Evolutionary conservation across 164 flowering plant species (phyloP).

Genomic region (Santalum album): DNA sequence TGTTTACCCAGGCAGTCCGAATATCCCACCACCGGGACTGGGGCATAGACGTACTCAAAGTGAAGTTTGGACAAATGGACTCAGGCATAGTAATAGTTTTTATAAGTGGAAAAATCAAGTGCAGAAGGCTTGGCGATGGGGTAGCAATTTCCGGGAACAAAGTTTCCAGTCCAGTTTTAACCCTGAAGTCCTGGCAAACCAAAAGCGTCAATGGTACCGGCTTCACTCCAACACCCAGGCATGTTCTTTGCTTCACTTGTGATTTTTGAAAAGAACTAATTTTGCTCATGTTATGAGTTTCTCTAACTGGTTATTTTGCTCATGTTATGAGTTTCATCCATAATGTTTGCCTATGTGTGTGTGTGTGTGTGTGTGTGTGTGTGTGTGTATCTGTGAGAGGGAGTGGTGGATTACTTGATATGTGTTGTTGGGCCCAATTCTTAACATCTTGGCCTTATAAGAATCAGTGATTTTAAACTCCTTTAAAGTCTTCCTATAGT

Average conservation of each 20-base stretch:
- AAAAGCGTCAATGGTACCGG: constrained; percentile 92
- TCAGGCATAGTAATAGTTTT: constrained; percentile 40
- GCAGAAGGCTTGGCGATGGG: constrained; percentile 78
- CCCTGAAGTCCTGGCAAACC: constrained; percentile 85
- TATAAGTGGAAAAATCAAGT: constrained; percentile 58
- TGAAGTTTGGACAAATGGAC: constrained; percentile 25
- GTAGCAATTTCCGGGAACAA: constrained; percentile 27
- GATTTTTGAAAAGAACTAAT: too few relatives aligned
- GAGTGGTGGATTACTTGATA: too few relatives aligned
- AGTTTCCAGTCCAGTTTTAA: constrained; percentile 37
- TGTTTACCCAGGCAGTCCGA: constrained; percentile 19
- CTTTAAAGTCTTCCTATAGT: too few relatives aligned
- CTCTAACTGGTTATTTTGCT: too few relatives aligned
- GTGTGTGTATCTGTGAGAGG: too few relatives aligned
- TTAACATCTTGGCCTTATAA: too few relatives aligned
- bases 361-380: too few relatives aligned
- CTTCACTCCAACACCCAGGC: constrained; percentile 58
- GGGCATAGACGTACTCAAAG: constrained; percentile 58
- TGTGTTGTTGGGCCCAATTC: too few relatives aligned
- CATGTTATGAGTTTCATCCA: too few relatives aligned
- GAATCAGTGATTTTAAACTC: too few relatives aligned
- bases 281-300: too few relatives aligned
- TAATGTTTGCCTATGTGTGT: too few relatives aligned
- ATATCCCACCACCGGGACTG: constrained; percentile 6
- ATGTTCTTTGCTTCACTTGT: constrained; percentile 14